Conservation (phyloP, 805 yeast species). For the Candida dajiaensis region DNA sequence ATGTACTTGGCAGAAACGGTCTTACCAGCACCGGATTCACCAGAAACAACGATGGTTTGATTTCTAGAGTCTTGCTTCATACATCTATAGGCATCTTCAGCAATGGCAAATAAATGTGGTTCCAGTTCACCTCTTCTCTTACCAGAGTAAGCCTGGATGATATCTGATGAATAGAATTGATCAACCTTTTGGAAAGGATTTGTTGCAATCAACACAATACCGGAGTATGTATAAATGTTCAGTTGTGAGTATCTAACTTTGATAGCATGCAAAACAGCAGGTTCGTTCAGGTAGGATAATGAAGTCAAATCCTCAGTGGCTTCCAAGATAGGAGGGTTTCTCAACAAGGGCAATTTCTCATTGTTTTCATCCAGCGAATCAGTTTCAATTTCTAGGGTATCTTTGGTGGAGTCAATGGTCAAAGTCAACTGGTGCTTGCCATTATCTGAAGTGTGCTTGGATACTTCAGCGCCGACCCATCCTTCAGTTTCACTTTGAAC, state of each 20-base stretch:
- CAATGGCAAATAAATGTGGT: conserved; percentile 95
- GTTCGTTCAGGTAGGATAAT: conserved; percentile 88
- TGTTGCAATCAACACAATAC: conserved; percentile 93
- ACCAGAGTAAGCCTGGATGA: conserved; percentile 92
- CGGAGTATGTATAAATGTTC: conserved; percentile 91
- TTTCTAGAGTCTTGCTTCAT: conserved; percentile 82
- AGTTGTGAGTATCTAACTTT: conserved; percentile 82
- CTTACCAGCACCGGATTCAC: conserved; percentile 99
- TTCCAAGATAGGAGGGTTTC: conserved; percentile 89
- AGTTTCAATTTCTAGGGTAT: conserved; percentile 42
- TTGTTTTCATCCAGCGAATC: conserved; percentile 26
- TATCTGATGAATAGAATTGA: conserved; percentile 83
- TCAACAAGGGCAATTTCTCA: conserved; percentile 62
- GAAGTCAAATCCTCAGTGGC: conserved; percentile 93
- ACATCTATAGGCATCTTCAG: conserved; percentile 94
- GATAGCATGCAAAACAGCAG: conserved; percentile 93
- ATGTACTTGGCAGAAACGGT: conserved; percentile 96
- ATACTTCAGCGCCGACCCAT: conserved; percentile 67
- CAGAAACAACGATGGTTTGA: conserved; percentile 94
- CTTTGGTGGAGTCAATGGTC: conserved; percentile 44
- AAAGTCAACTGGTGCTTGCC: conserved; percentile 45
- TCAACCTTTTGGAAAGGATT: conserved; percentile 94
- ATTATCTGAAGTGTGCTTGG: conserved; percentile 35
- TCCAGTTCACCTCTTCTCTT: conserved; percentile 91
- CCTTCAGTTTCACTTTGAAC: conserved; percentile 64